Conservation (phyloP, 495 filamentous ascomycete genomes). For the Trichoderma gamsii region DNA sequence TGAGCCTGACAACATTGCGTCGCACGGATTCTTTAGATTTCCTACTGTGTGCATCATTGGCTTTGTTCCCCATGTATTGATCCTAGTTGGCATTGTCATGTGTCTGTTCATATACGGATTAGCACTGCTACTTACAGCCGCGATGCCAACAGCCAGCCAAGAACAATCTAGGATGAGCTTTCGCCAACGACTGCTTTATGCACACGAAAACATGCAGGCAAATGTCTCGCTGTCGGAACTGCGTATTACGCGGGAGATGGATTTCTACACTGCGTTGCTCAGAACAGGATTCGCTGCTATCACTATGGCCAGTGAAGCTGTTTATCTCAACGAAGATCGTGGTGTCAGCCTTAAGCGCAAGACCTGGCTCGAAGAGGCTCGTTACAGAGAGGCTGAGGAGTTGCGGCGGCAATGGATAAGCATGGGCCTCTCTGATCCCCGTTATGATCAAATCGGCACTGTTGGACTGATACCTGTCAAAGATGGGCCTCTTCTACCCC, state of each 20-base stretch:
- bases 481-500: conserved; percentile 33
- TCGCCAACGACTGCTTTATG: conserved; percentile 49
- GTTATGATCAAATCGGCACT: conserved; percentile 44
- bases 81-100: conserved; percentile 67
- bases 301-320: conserved; percentile 89
- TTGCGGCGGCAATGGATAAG: conserved; percentile 45
- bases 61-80: conserved; percentile 85
- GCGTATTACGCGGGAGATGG: conserved; percentile 74
- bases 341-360: conserved; percentile 65
- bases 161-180: conserved; percentile 28
- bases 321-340: conserved; percentile 86
- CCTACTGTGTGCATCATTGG: conserved; percentile 93
- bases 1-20: conserved; percentile 43
- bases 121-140: conserved; percentile 67
- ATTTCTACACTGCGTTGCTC: conserved; percentile 89
- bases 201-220: conserved; percentile 86
- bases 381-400: conserved; percentile 59
- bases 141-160: conserved; percentile 48
- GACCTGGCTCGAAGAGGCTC: conserved; percentile 90
- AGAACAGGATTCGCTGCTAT: conserved; percentile 79
- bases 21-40: conserved; percentile 59
- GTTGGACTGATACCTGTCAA: conserved; percentile 48
- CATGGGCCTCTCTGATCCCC: conserved; percentile 35
- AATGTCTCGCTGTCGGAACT: conserved; percentile 76
- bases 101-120: conserved; percentile 71